phyloP scores from a whole-genome alignment of 2,329 filamentous ascomycete genomes.

The Sporothrix sp. region DNA sequence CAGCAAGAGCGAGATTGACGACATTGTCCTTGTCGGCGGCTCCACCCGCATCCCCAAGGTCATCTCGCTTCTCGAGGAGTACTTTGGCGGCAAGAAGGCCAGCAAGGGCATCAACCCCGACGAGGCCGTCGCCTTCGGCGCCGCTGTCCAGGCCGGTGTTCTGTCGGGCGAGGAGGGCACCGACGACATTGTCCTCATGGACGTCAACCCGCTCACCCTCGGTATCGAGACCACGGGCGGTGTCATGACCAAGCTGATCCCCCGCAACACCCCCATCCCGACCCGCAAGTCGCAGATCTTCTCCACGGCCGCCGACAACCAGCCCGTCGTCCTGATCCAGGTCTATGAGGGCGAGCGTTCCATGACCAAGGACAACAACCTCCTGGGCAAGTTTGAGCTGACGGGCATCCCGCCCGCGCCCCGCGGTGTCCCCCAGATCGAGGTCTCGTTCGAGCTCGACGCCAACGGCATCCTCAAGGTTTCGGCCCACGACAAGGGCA shows the following conservation, averaged over 20 bases:
- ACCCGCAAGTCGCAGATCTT: slow-evolving; percentile 98
- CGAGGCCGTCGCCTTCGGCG: slow-evolving; percentile 96
- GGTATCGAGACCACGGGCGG: slow-evolving; percentile 97
- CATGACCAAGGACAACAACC: slow-evolving; percentile 95
- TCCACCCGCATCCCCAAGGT: slow-evolving; percentile 99
- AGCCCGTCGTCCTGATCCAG: slow-evolving; percentile 90
- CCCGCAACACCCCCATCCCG: slow-evolving; percentile 87
- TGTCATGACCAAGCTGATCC: slow-evolving; percentile 95
- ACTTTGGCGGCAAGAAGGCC: slow-evolving; percentile 89
- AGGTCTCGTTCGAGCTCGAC: slow-evolving; percentile 95
- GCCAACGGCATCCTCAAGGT: slow-evolving; percentile 98
- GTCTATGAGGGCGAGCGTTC: slow-evolving; percentile 90
- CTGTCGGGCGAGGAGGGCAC: slow-evolving; percentile 80
- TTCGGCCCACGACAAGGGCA: slow-evolving; percentile 92
- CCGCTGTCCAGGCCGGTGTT: slow-evolving; percentile 93
- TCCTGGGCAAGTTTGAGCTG: slow-evolving; percentile 96
- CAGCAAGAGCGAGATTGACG: slow-evolving; percentile 88
- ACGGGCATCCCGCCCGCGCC: slow-evolving; percentile 91
- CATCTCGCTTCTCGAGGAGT: slow-evolving; percentile 87
- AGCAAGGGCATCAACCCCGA: slow-evolving; percentile 99
- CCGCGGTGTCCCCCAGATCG: slow-evolving; percentile 94
- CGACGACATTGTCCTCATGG: slow-evolving; percentile 80
- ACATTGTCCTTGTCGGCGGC: slow-evolving; percentile 96
- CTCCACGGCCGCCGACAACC: slow-evolving; percentile 93
- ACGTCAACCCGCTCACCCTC: slow-evolving; percentile 91